Evolutionary conservation across 805 yeast genomes (phyloP), one percentile per base, ranked within the genome.

Genomic region (Metschnikowia peoriensis): DNA sequence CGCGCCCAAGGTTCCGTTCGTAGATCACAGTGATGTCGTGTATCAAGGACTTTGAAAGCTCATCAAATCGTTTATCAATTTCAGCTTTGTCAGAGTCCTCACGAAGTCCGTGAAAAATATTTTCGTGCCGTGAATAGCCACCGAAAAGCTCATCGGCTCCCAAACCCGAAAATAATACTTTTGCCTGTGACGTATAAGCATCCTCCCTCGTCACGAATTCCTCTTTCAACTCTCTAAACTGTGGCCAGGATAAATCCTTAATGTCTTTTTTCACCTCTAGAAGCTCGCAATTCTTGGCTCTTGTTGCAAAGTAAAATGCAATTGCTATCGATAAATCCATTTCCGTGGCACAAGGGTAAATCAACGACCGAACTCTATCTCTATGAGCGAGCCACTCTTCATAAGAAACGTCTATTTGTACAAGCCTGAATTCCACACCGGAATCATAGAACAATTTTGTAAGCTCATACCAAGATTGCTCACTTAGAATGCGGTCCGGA

Each of bases 101-200:
- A 51, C 55, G 61, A 12, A 59, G 41, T 14, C 54, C 63, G 7
- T 72, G 70, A 63, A 80, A 79, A 1, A 80, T 62, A 35, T 81
- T 68, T 55, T 82, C 85, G 60, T 94, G 96, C 43, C 97, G 78
- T 22, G 96, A 88, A 66, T 94, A 94, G 0, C 99, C 99, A 0
- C 97, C 99, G 73, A 88, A 92, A 16, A 94, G 70, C 68, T 94
- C 99, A 70, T 94, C 99, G 0, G 99, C 99, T 1, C 99, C 99
- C 11, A 94, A 75, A 0, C 99, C 99, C 49, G 97, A 89, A 37
- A 94, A 73, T 8, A 94, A 67, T 0, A 94, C 96, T 58, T 83
- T 80, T 8, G 90, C 80, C 8, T 69, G 65, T 16, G 91, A 80
- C 1, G 63, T 56, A 60, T 84, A 86, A 7, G 57, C 51, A 10